These are phyloP conservation scores for Mortierella sp. DNA, from an alignment of 371 early-diverging fungal species.

Conservation along the genomic window DNA sequence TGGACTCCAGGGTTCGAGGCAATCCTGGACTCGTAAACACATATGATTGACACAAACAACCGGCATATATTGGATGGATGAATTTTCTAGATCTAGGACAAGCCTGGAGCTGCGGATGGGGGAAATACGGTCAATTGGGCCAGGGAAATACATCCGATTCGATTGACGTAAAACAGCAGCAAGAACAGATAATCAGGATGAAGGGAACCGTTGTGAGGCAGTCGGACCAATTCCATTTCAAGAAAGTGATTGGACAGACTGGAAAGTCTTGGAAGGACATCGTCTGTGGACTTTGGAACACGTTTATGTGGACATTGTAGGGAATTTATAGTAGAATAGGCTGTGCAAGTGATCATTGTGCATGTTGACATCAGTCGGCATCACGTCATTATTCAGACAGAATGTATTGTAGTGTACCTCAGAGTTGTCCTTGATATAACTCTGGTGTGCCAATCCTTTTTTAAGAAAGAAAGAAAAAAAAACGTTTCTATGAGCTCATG, in stretches of 20 bases:
- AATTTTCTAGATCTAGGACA: slow-evolving; percentile 23
- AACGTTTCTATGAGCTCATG: too few relatives aligned
- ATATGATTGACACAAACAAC: neutral
- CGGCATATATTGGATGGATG: neutral
- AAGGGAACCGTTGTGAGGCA: neutral
- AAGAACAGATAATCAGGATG: neutral
- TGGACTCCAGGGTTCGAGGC: neutral
- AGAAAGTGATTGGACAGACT: neutral
- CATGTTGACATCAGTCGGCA: too few relatives aligned
- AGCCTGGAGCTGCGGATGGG: slow-evolving; percentile 53
- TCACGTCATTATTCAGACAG: neutral
- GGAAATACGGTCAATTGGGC: slow-evolving; percentile 46
- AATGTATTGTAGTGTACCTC: too few relatives aligned
- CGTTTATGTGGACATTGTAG: slow-evolving; percentile 19
- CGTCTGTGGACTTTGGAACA: slow-evolving; percentile 38
- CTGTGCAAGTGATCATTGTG: neutral
- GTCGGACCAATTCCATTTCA: slow-evolving; percentile 18
- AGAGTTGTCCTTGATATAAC: too few relatives aligned
- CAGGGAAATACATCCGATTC: neutral
- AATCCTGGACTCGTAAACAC: neutral
- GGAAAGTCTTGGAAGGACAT: slow-evolving; percentile 2
- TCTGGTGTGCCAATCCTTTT: too few relatives aligned
- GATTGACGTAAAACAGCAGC: neutral
- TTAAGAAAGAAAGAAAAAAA: too few relatives aligned
- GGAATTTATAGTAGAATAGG: neutral